Base-by-base conservation (phyloP, 371 early-diverging fungal species). In the Apophysomyces sp. region DNA sequence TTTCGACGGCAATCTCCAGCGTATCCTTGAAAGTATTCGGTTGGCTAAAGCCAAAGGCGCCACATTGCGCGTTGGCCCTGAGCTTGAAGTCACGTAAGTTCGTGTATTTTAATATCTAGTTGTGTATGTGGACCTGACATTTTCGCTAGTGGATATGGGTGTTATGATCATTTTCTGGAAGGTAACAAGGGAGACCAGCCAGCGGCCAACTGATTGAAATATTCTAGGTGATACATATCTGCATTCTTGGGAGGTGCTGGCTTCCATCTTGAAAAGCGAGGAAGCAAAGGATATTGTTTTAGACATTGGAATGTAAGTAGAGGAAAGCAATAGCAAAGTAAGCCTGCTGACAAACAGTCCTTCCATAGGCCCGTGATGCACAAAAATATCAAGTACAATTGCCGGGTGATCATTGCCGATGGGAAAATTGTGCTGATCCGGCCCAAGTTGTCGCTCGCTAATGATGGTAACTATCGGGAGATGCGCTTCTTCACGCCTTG, bases 381-480 rank as follows among this genome's bases (percentile, higher is more conserved):
- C 75, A 92, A 93, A 73, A 87, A 88, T 70, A 86, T 90, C 27
- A 92, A 90, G 57, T 99, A 98, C 85, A 99, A 99, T 77, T 98
- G 98, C 76, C 89, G 97, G 9, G 83, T 98, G 11, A 73, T 97
- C 21, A 77, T 95, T 34, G 82, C 86, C 44, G 85, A 97, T 75
- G 81, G 87, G 1, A 81, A 87, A 66, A 94, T 99, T 54, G 81
- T 96, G 2, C 74, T 98, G 68, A 97, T 99, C 59, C 91, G 99
- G 0, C 99, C 99, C 15, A 99, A 99, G 73, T 79, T 94, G 77
- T 89, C 76, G 62, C 67, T 99, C 66, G 98, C 98, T 15, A 96
- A 97, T 67, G 97, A 98, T 72, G 98, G 98, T 27, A 97, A 98
- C 70, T 98, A 98, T 76, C 89, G 98, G 15, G 99, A 99, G 72